These are phyloP conservation scores for Dalechampia spathulata DNA, from an alignment of 441 rosid genomes.

Conservation along the genomic window DNA sequence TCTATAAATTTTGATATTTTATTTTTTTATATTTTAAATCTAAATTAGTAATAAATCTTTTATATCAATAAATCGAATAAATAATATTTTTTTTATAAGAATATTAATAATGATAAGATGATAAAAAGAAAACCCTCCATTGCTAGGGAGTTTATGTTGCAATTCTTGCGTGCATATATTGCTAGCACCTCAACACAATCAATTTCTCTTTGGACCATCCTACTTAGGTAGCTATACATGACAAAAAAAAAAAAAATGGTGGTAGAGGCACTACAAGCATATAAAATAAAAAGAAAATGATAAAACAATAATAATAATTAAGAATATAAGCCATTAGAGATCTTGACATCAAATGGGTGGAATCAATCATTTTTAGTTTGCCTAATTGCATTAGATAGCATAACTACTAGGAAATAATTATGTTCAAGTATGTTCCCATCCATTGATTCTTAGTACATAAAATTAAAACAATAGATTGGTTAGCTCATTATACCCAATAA, in stretches of 20 bases:
- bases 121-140: no score
- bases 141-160: not conserved
- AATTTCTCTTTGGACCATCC: constrained; percentile 10
- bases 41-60: no score
- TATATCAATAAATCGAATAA: no score
- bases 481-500: no score
- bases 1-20: no score
- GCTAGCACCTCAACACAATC: constrained; percentile 2
- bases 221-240: no score
- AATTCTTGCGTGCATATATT: constrained; percentile 4
- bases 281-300: no score
- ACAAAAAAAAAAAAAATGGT: no score
- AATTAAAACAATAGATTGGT: constrained; percentile 3
- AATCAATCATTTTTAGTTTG: constrained; percentile 17
- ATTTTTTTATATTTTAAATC: no score
- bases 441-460: constrained; percentile 12
- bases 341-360: constrained; percentile 13
- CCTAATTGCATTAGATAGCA: constrained; percentile 13
- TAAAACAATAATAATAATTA: not conserved
- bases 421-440: constrained; percentile 16
- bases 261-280: constrained; percentile 24
- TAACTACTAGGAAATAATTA: constrained; percentile 12
- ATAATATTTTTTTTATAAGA: no score
- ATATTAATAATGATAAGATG: no score
- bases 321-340: not conserved